These are phyloP conservation scores for Tricladium varicosporioides DNA, from an alignment of 2,329 filamentous ascomycete genomes.

Conservation along the genomic window DNA sequence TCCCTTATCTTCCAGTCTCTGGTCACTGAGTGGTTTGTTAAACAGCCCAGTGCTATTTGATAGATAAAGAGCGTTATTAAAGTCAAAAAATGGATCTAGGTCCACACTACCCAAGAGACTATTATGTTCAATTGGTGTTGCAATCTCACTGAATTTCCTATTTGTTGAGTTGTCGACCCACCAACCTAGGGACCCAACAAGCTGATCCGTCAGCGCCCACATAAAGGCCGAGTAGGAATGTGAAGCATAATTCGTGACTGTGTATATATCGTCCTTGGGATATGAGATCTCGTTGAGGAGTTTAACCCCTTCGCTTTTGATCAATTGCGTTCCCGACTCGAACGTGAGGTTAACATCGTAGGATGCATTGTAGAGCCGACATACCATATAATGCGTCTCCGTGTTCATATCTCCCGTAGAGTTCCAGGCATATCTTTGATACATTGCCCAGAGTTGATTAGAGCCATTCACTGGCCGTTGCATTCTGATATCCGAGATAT, in stretches of 20 bases:
- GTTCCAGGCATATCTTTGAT: slow-evolving; percentile 7
- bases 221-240: slow-evolving; percentile 21
- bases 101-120: slow-evolving; percentile 18
- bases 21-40: slow-evolving; percentile 1
- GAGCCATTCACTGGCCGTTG: slow-evolving; percentile 15
- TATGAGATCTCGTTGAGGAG: slow-evolving; percentile 9
- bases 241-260: background rate
- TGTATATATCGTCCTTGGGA: too few species aligned
- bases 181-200: slow-evolving; percentile 18
- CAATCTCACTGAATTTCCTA: slow-evolving; percentile 14
- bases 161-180: background rate
- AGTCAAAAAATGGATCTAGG: slow-evolving; percentile 19
- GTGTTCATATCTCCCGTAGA: background rate
- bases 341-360: slow-evolving; percentile 17
- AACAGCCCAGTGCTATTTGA: background rate
- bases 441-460: slow-evolving; percentile 20
- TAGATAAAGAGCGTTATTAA: background rate
- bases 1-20: slow-evolving; percentile 8
- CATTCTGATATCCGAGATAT: slow-evolving; percentile 2
- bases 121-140: slow-evolving; percentile 14
- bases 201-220: slow-evolving; percentile 15
- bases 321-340: slow-evolving; percentile 11
- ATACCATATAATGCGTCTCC: slow-evolving; percentile 10
- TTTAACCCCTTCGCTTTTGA: background rate
- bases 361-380: slow-evolving; percentile 17